phyloP scores from a whole-genome alignment of 2,329 filamentous ascomycete species.

The Exophiala dermatitidis region DNA sequence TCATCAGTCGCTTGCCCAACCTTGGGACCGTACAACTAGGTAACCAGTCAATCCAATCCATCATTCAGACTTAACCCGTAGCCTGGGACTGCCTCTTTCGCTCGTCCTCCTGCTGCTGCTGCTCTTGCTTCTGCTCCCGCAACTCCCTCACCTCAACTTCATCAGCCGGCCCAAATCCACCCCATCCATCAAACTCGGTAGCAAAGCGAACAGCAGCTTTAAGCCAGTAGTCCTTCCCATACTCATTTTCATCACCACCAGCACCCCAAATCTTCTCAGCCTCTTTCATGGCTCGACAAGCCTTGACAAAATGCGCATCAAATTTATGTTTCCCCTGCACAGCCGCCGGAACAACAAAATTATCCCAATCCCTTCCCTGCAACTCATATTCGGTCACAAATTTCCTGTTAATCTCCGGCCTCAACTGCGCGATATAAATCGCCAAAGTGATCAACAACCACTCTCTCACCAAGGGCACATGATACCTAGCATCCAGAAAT shows the following conservation, averaged over 20 bases:
- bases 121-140: not conserved
- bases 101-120: too few species aligned
- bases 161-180: conserved; percentile 21
- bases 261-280: conserved; percentile 43
- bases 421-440: conserved; percentile 66
- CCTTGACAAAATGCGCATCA: conserved; percentile 85
- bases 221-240: conserved; percentile 39
- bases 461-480: conserved; percentile 66
- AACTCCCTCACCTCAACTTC: not conserved
- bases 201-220: conserved; percentile 46
- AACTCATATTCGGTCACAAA: conserved; percentile 52
- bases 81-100: too few species aligned
- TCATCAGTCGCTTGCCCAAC: too few species aligned
- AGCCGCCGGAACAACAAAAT: conserved; percentile 63
- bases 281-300: conserved; percentile 65
- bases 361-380: conserved; percentile 63
- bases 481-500: conserved; percentile 63
- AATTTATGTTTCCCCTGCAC: conserved; percentile 59
- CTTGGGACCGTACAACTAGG: too few species aligned
- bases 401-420: conserved; percentile 59
- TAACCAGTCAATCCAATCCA: too few species aligned
- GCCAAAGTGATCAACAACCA: conserved; percentile 83
- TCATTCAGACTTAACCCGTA: too few species aligned
- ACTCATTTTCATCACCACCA: conserved; percentile 9
- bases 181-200: conserved; percentile 37